Percentiles rank a stretch among this genome's conserved stretches.
phyloP scores from a whole-genome alignment of 768 basidiomycete genomes.

The Termitomyces bulborhizus region DNA sequence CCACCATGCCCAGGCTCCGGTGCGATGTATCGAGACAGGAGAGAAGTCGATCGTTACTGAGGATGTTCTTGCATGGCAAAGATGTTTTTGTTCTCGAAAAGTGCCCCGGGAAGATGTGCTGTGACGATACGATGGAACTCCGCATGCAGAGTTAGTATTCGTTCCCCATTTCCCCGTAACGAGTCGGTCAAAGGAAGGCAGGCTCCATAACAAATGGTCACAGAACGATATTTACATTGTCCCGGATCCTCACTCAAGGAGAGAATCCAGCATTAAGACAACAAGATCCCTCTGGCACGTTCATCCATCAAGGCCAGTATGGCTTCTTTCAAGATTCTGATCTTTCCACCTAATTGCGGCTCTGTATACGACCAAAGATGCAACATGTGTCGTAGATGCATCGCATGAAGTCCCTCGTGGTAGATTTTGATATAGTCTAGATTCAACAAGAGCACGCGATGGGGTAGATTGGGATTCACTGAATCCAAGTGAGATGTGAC shows the following conservation, averaged over 20 bases:
- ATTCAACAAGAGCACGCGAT: constrained; percentile 19
- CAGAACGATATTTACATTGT: neutral
- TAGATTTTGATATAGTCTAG: constrained; percentile 55
- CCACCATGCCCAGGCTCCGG: too few relatives aligned
- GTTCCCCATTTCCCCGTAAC: too few relatives aligned
- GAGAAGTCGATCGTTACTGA: too few relatives aligned
- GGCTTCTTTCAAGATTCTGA: constrained; percentile 42
- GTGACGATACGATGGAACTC: too few relatives aligned
- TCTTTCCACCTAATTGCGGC: constrained; percentile 19
- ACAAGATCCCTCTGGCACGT: constrained; percentile 36
- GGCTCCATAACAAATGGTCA: too few relatives aligned
- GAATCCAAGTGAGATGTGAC: neutral
- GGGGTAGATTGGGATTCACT: neutral
- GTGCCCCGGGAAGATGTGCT: too few relatives aligned
- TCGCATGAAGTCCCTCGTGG: constrained; percentile 43
- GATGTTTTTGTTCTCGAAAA: too few relatives aligned
- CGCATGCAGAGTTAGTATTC: too few relatives aligned
- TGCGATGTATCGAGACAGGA: too few relatives aligned
- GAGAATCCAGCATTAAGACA: constrained; percentile 21
- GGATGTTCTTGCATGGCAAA: too few relatives aligned
- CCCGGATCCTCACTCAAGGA: neutral
- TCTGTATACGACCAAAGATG: constrained; percentile 39
- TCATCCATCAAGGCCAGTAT: constrained; percentile 44
- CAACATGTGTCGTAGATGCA: constrained; percentile 43
- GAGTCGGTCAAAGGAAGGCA: too few relatives aligned